Base-by-base conservation (phyloP, 768 basidiomycete species). In the Tylopilus subfusipes region DNA sequence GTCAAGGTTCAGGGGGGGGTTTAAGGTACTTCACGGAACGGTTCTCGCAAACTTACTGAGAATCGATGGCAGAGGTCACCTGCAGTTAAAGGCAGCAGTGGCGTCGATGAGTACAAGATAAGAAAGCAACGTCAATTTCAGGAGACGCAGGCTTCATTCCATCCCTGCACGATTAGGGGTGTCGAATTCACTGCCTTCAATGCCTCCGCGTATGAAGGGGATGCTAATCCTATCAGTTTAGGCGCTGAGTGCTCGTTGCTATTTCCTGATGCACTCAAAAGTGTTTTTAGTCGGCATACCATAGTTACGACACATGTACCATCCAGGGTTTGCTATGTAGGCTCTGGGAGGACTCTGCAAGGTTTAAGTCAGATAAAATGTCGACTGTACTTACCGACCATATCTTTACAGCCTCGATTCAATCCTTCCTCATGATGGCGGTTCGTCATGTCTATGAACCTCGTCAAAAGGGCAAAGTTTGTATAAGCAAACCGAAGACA, bases 371-470 rank as follows among this genome's bases (percentile, higher is more conserved):
- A 11, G 34, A 33, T 30, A 22, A 24, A 19, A 13, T 27, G 19
- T 34, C 19, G 19, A 22, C 16, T 5, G 34, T 29, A 55, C 65
- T 62, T 54, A 31, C 68, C 49, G 59, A 36, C 68, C 50, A 61
- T 34, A 43, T 43, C 59, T 62, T 68, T 27, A 54, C 24, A 16
- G 59, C 53, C 48, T 62, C 52, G 1, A 60, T 31, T 14, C 25
- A 30, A 40, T 65, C 63, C 39, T 45, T 68, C 25, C n/a, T n/a
- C n/a, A n/a, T n/a, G 67, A 59, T n/a, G 43, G 55, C n/a, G 51
- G 56, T 24, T 67, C 60, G 2, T 62, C 57, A 27, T 59, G 36
- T 14, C 34, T 36, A 36, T 16, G 16, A 36, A 36, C 6, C 57
- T 67, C 10, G 33, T 65, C 29, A 51, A 24, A 44, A 5, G 6